Evolutionary conservation across 2,329 filamentous ascomycete genomes (phyloP), one percentile per base, ranked within the genome.

Genomic region (Teratosphaeria nubilosa): DNA sequence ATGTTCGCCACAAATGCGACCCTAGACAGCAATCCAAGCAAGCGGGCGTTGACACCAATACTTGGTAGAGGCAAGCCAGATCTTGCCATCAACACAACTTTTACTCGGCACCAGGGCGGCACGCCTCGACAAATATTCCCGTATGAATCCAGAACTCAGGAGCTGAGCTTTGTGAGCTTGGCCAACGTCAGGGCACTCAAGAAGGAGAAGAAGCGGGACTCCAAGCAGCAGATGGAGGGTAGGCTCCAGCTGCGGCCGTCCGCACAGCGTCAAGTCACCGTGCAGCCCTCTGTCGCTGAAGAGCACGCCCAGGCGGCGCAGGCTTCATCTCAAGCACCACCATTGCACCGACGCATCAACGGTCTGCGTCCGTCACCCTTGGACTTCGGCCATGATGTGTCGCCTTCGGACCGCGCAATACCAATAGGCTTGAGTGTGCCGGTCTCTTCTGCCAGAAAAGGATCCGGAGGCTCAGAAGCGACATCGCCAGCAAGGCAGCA

Each of bases 381-480:
- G 52, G 59, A 66, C 24, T 62, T 71, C 25, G 66, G 70, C 34
- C 58, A 62, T 16, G 82, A 84, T 60, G 76, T 88, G 3, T 88
- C 86, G 14, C 86, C 87, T 0, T 82, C 80, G 59, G 84, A 87
- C 65, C 78, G 83, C n/a, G 85, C 85, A 1, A 90, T 90, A 59
- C 80, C 87, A 50, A 90, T 90, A 63, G 86, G 86, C 13, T 83
- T 90, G 55, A 80, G 82, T 14, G 75, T 90, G 52, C 82, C 86
- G 2, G 80, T 82, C 6, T 9, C 51, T 22, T 25, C 27, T 53
- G 51, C 16, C 7, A 31, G 51, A 13, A 53, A 53, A 30, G 51
- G 27, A 9, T 53, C 31, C 2, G 51, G 14, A 53, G 51, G 31
- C 51, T 30, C 27, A 31, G 27, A 53, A 22, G 20, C 51, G 20